Conservation (phyloP, 179 eudicot species). For the Camellia oleifera region DNA sequence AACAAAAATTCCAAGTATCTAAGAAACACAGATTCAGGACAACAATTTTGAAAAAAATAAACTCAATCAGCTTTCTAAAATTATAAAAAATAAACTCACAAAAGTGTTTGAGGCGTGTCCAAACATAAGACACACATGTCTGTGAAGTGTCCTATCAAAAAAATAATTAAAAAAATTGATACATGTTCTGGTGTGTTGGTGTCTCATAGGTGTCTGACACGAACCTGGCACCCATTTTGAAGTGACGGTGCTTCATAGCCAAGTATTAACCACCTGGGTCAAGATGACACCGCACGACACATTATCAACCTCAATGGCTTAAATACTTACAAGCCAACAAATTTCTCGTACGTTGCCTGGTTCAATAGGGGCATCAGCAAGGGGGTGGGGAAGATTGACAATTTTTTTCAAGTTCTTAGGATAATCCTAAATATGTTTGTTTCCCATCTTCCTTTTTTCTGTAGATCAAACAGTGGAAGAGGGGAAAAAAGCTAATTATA, state of each 20-base stretch:
- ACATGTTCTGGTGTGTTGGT: too few relatives aligned
- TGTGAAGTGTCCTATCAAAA: too few relatives aligned
- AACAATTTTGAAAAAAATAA: not conserved
- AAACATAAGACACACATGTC: too few relatives aligned
- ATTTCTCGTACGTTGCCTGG: not conserved
- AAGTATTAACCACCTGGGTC: not conserved
- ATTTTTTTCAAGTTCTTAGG: not conserved
- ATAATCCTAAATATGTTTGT: not conserved
- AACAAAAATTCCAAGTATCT: too few relatives aligned
- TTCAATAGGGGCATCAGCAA: not conserved
- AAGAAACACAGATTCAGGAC: too few relatives aligned
- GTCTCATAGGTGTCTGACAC: too few relatives aligned
- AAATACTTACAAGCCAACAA: not conserved
- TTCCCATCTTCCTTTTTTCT: not conserved
- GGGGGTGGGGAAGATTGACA: not conserved
- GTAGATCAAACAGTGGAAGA: not conserved
- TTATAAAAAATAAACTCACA: too few relatives aligned
- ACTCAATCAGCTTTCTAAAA: too few relatives aligned
- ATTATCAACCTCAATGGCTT: slow-evolving; percentile 2
- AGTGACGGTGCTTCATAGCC: too few relatives aligned
- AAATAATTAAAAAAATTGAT: too few relatives aligned
- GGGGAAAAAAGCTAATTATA: not conserved
- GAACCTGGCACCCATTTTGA: too few relatives aligned
- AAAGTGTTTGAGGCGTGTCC: too few relatives aligned
- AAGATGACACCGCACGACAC: not conserved